Conservation (phyloP, 2,329 filamentous ascomycete species). For the Beauveria medogensis region DNA sequence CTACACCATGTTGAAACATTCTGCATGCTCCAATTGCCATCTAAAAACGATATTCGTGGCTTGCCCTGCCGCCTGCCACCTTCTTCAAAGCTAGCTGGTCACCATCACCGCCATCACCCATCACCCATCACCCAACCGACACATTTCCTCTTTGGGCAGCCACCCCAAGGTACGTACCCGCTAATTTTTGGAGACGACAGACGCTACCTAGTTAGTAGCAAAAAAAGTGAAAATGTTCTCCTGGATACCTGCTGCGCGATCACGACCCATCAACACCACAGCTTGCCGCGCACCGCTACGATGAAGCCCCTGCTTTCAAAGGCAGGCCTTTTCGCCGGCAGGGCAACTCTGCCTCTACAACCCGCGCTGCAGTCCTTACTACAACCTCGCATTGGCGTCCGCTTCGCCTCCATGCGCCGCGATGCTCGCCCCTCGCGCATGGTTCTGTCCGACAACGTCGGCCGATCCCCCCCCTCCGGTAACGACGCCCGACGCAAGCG, state of each 20-base stretch:
- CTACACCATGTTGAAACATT: not conserved
- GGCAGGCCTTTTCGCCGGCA: not conserved
- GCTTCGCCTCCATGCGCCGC: conserved; percentile 1
- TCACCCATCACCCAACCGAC: not conserved
- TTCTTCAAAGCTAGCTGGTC: not conserved
- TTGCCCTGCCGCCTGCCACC: too few relatives aligned
- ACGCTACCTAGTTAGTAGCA: not conserved
- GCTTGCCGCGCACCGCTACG: not conserved
- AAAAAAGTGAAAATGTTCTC: conserved; percentile 9
- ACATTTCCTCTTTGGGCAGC: conserved; percentile 5
- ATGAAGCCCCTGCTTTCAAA: conserved; percentile 4
- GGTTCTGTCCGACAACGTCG: conserved; percentile 48
- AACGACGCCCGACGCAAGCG: conserved; percentile 28
- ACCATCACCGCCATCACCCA: not conserved
- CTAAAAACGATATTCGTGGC: too few relatives aligned
- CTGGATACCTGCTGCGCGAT: not conserved
- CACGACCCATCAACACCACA: not conserved
- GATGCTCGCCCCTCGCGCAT: conserved; percentile 36
- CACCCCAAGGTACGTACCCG: conserved; percentile 5
- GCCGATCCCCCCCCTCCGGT: conserved; percentile 28
- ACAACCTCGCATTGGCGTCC: not conserved
- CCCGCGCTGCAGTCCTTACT: not conserved
- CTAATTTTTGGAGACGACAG: conserved; percentile 2
- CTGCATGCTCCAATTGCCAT: too few relatives aligned
- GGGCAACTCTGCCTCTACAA: not conserved